Base-by-base conservation (phyloP, 2,329 filamentous ascomycete genomes). In the Amphichorda felina region DNA sequence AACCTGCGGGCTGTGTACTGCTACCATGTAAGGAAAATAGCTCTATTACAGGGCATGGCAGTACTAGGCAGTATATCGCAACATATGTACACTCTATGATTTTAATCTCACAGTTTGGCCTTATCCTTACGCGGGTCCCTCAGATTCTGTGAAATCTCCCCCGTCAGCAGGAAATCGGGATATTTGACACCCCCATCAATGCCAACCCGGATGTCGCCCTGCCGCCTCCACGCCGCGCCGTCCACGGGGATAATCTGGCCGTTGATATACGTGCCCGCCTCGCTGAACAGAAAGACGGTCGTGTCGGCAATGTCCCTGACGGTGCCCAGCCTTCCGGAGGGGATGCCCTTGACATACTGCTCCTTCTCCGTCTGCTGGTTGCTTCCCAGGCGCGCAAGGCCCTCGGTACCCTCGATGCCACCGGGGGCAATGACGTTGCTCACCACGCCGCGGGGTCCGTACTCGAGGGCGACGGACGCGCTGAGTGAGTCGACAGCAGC, bases 291-390 rank as follows among this genome's bases (percentile, higher is more conserved):
- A 49, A 79, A 98, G 1, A 96, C 74, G 0, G 89, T 95, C 1
- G 89, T 84, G 57, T 98, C 89, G 0, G 87, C 82, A 49, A 98
- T 87, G 51, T 98, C 89, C 44, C 81, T 82, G 18, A 94, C 75
- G 1, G 73, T 73, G 6, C 89, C 91, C 56, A 77, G 76, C 38
- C 88, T 70, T 2, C 86, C 86, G 2, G 79, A 60, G 0, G 91
- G 91, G 26, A 94, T 70, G 8, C 54, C 50, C 43, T 59, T 63
- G 4, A 48, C 50, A 34, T 57, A 51, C 26, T 55, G 45, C 17
- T 53, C 47, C 33, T 45, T 37, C 35, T 59, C 53, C 7, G 52
- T 47, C 29, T 53, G 45, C 14, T 43, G 47, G 34, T 46, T 54
- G 45, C 63, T 66, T 8, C 69, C 57, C 8, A 82, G 61, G 9